These are phyloP conservation scores for Cucurbita maxima DNA, from an alignment of 306 rosid species.

Conservation along the genomic window DNA sequence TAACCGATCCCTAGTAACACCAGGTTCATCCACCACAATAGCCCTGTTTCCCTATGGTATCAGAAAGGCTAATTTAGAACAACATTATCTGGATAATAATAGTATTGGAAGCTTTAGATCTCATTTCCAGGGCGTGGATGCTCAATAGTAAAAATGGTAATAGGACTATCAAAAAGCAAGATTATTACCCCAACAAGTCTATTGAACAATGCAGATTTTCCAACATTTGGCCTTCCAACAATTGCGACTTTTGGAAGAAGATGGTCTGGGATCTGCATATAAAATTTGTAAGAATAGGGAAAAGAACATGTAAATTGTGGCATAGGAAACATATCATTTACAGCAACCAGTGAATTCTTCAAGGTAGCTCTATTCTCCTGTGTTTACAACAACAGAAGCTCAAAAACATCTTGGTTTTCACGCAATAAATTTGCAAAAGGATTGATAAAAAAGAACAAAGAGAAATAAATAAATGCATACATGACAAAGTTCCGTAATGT, in stretches of 20 bases:
- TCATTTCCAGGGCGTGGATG: not conserved
- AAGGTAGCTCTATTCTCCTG: not conserved
- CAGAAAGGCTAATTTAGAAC: not conserved
- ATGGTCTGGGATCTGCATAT: conserved; percentile 66
- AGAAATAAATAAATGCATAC: not conserved
- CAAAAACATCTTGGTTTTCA: not conserved
- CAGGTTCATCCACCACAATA: conserved; percentile 95
- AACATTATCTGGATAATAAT: not conserved
- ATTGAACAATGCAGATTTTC: conserved; percentile 87
- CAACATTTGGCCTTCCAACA: conserved; percentile 94
- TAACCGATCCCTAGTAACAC: conserved; percentile 91
- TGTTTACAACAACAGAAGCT: not conserved
- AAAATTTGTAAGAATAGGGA: conserved; percentile 6
- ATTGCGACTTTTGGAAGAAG: conserved; percentile 80
- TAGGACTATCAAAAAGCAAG: conserved; percentile 6
- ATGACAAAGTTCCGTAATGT: not conserved
- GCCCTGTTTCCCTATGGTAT: conserved; percentile 70
- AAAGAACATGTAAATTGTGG: not conserved
- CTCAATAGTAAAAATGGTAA: conserved; percentile 4
- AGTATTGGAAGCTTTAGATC: conserved; percentile 2
- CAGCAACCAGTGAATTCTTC: not conserved
- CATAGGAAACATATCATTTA: conserved; percentile 10
- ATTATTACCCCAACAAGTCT: conserved; percentile 83
- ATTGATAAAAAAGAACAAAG: no score
- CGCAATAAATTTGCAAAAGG: not conserved